A percentile compares a stretch with the other conserved stretches of the same genome.
phyloP scores from a whole-genome alignment of 2,329 filamentous ascomycete genomes.

The Reticulascus tulasneorum region DNA sequence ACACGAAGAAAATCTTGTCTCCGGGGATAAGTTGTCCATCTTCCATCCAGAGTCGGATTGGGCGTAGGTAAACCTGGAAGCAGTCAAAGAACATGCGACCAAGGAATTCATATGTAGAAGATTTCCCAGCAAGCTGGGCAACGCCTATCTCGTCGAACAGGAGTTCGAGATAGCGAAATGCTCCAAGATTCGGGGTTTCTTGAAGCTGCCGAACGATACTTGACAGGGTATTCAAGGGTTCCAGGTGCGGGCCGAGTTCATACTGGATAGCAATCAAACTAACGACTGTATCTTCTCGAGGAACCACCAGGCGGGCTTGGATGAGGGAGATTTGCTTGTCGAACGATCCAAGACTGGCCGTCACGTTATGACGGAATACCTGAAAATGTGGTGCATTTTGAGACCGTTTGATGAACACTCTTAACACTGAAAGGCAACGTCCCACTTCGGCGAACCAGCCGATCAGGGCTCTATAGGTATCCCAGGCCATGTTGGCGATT shows the following conservation, averaged over 20 bases:
- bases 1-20: slow-evolving; percentile 69
- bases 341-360: slow-evolving; percentile 52
- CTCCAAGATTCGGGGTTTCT: slow-evolving; percentile 40
- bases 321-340: slow-evolving; percentile 55
- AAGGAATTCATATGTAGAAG: slow-evolving; percentile 57
- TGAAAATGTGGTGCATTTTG: slow-evolving; percentile 61
- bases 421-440: slow-evolving; percentile 40
- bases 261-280: slow-evolving; percentile 62
- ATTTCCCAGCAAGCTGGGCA: slow-evolving; percentile 66
- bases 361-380: slow-evolving; percentile 64
- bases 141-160: slow-evolving; percentile 68
- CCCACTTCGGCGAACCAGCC: slow-evolving; percentile 43
- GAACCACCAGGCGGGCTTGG: slow-evolving; percentile 57
- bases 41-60: slow-evolving; percentile 82
- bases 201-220: slow-evolving; percentile 57
- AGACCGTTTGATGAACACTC: slow-evolving; percentile 35
- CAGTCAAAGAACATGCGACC: slow-evolving; percentile 73
- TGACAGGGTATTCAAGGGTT: slow-evolving; percentile 57
- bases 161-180: slow-evolving; percentile 74
- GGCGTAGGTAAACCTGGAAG: slow-evolving; percentile 75
- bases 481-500: slow-evolving; percentile 44
- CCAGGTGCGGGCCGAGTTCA: slow-evolving; percentile 50
- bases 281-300: slow-evolving; percentile 50
- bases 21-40: slow-evolving; percentile 63
- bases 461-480: slow-evolving; percentile 46